Evolutionary conservation across 2,329 filamentous ascomycete species (phyloP).

Genomic region (Aspergillus aculeatinus): DNA sequence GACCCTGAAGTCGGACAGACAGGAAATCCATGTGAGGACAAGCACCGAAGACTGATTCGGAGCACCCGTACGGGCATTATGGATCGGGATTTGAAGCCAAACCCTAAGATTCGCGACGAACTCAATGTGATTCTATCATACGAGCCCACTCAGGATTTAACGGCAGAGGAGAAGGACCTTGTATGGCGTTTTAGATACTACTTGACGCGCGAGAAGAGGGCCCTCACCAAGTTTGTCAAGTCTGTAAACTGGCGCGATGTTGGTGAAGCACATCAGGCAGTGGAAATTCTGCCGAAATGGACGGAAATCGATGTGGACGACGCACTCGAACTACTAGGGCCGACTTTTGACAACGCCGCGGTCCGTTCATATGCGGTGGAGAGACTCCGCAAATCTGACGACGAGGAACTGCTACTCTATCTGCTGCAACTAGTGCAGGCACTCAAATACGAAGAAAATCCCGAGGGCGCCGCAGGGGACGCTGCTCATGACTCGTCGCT

Average conservation of each 20-base stretch:
- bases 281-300: conserved; percentile 88
- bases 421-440: conserved; percentile 93
- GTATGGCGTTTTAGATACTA: conserved; percentile 98
- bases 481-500: conserved; percentile 74
- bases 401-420: conserved; percentile 87
- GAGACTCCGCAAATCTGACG: conserved; percentile 84
- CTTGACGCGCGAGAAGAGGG: conserved; percentile 84
- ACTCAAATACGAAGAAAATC: conserved; percentile 84
- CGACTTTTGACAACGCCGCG: conserved; percentile 82
- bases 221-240: conserved; percentile 95
- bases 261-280: conserved; percentile 81
- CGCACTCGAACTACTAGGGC: conserved; percentile 87
- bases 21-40: conserved; percentile 93
- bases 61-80: conserved; percentile 91
- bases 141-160: conserved; percentile 84
- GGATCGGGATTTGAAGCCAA: conserved; percentile 93
- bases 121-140: conserved; percentile 89
- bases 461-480: conserved; percentile 61
- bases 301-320: conserved; percentile 97
- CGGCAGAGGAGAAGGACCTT: conserved; percentile 88
- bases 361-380: conserved; percentile 94
- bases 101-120: conserved; percentile 92
- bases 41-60: conserved; percentile 86
- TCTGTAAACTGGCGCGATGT: conserved; percentile 92
- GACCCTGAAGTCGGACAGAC: conserved; percentile 86